Conservation (phyloP, 495 filamentous ascomycete species). For the Cudoniella acicularis region DNA sequence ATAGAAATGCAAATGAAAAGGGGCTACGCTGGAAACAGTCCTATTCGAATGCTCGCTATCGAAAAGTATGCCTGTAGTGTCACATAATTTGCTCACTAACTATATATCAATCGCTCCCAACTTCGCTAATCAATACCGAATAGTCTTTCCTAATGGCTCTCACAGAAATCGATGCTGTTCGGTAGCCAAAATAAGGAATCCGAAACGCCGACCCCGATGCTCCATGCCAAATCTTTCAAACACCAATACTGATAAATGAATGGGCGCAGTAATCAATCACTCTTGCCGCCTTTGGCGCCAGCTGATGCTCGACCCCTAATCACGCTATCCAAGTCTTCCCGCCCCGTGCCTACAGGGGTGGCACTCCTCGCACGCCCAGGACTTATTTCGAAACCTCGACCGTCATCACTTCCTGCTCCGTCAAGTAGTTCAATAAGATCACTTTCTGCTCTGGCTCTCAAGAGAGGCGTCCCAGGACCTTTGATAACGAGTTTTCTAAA, state of each 20-base stretch:
- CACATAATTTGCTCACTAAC: no score
- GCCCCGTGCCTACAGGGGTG: conserved; percentile 14
- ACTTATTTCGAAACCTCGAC: conserved; percentile 27
- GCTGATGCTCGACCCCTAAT: conserved; percentile 7
- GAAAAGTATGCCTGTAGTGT: no score
- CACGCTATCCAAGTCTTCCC: conserved; percentile 18
- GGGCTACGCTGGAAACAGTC: no score
- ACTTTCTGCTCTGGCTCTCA: conserved; percentile 34
- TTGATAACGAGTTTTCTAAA: conserved; percentile 71
- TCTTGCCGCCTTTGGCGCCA: conserved; percentile 20
- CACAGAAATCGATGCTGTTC: no score
- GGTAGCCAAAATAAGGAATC: no score
- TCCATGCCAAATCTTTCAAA: no score
- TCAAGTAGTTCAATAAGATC: conserved; percentile 88
- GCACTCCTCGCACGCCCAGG: conserved; percentile 6
- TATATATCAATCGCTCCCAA: no score
- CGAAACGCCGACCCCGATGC: no score
- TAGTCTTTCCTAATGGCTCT: no score
- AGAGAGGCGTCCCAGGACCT: conserved; percentile 44
- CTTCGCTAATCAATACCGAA: no score
- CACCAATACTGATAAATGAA: no score
- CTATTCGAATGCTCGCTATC: no score
- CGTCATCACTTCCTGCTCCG: conserved; percentile 49
- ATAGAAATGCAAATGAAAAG: not conserved
- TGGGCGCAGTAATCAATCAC: conserved; percentile 26